Evolutionary conservation across 2,329 filamentous ascomycete genomes (phyloP).

Genomic region (Stemphylium lycopersici): DNA sequence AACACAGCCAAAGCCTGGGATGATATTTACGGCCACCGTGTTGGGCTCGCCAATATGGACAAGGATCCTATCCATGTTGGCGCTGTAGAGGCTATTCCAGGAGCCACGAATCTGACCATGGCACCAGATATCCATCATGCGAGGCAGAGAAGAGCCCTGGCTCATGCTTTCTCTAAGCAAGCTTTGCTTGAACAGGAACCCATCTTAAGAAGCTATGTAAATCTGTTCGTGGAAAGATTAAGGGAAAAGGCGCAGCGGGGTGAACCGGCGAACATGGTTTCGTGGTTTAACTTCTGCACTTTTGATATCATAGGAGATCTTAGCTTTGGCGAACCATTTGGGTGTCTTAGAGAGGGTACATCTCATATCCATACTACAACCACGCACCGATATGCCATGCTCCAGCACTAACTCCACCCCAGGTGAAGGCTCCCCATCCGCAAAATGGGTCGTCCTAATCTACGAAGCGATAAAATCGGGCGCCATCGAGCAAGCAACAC

Average conservation of each 20-base stretch:
- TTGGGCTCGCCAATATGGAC: conserved; percentile 42
- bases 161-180: conserved; percentile 51
- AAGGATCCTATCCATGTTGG: conserved; percentile 46
- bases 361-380: not conserved
- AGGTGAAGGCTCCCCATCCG: conserved; percentile 41
- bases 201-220: conserved; percentile 50
- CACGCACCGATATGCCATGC: not conserved
- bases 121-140: conserved; percentile 49
- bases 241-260: conserved; percentile 41
- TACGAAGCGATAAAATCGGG: conserved; percentile 46
- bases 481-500: conserved; percentile 39
- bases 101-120: conserved; percentile 46
- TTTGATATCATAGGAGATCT: conserved; percentile 45
- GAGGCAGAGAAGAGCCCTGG: conserved; percentile 47
- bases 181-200: conserved; percentile 50
- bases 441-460: conserved; percentile 43
- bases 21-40: conserved; percentile 43
- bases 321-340: conserved; percentile 42
- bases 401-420: not conserved
- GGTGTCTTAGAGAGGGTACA: conserved; percentile 39
- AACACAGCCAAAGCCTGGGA: conserved; percentile 42
- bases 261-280: conserved; percentile 40
- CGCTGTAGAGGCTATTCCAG: conserved; percentile 44
- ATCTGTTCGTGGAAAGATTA: conserved; percentile 49
- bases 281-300: conserved; percentile 43